Base-by-base conservation (phyloP, 352 stramenopile genomes). In the Pythium folliculosum region DNA sequence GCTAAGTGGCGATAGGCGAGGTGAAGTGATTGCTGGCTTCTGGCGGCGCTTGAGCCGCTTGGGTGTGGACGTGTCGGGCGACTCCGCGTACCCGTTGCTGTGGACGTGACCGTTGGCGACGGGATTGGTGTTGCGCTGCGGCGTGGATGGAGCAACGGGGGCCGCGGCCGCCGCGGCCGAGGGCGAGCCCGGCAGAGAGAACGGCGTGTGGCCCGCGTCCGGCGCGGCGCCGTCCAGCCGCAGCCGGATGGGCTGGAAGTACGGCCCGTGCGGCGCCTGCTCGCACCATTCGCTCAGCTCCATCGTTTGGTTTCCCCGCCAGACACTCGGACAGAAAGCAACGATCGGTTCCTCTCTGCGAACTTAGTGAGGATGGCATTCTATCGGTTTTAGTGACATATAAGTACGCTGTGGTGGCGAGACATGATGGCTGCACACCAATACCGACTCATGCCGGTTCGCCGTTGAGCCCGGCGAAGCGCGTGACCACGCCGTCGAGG, bases 401-500 rank as follows among this genome's bases (percentile, higher is more conserved):
- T 71, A 71, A 23, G 64, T 71, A 45, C 64, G 63, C 3, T 38
- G 13, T 21, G 9, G n/a, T n/a, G 8, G 12, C 35, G 8, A 40
- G n/a, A 10, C 8, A 40, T n/a, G 14, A n/a, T 66, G 60, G 60
- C 47, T 57, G 57, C 45, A 56, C 23, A 14, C 21, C 8, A 10
- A 44, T 27, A 60, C 35, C n/a, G n/a, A 25, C 10, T 52, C 45
- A 56, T 5, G 30, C 32, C n/a, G 45, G 16, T 40, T 54, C 22
- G 6, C 25, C 38, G 5, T 57, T 13, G 9, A 49, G 38, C 9
- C 58, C 65, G 1, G 53, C n/a, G 49, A 59, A 65, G 5, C 67
- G 67, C 4, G 59, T 81, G 54, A 90, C 69, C n/a, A 69, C 67
- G 37, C 83, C 83, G 63, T 88, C 66, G 2, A 65, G 59, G 2